Base-by-base conservation (phyloP, 768 basidiomycete genomes). In the Kwoniella shandongensis region DNA sequence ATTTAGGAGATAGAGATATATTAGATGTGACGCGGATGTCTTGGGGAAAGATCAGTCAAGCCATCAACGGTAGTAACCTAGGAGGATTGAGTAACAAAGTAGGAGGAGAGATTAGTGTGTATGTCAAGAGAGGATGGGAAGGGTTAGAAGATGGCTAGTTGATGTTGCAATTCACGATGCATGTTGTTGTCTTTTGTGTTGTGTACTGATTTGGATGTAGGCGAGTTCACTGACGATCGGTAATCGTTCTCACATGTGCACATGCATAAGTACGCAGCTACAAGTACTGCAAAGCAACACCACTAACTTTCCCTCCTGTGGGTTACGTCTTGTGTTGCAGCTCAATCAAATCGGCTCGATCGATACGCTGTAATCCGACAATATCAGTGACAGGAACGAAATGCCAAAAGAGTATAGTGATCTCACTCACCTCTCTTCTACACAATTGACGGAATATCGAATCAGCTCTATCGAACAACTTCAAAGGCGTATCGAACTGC, bases 1-100 rank as follows among this genome's bases (percentile, higher is more conserved):
- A 67, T 44, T 12, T 59, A 13, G 35, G 46, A 2, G 70, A 72
- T 47, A 63, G 59, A 39, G 70, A 72, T 12, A 54, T 72, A 4
- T 22, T 72, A 38, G 68, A 72, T 8, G 50, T 72, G 7, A 72
- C 67, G 10, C 58, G 57, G 48, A 36, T 46, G 44, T 44, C 53
- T 0, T 69, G 65, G 61, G 44, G 20, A 1, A 55, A 47, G 30
- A 47, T 60, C 29, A 39, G 22, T 22, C 17, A n/a, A 2, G 62
- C 62, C 8, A 46, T 54, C 2, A 55, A 47, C 20, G 45, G 52
- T 23, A 47, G 54, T 26, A 29, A 38, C 32, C 13, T 51, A 35
- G 48, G 54, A 18, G 52, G 59, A 15, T 8, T 48, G 22, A 36
- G 22, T 26, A 38, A 25, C 23, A 49, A 47, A 26, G 51, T 36